Evolutionary conservation across 2,329 filamentous ascomycete genomes (phyloP).

Genomic region (Fusarium secorum): DNA sequence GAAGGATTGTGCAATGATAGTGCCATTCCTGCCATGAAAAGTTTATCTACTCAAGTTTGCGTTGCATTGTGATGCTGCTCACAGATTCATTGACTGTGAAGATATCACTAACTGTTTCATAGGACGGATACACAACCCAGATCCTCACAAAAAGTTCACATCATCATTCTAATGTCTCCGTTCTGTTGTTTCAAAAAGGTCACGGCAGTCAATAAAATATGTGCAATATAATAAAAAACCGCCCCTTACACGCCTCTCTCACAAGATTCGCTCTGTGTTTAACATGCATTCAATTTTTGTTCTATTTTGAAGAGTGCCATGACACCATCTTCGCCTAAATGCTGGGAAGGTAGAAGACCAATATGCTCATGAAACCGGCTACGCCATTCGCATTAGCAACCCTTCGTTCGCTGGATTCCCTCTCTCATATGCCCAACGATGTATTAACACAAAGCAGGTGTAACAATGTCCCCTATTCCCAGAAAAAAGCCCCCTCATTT

Average conservation of each 20-base stretch:
- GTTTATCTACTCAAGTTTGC: background rate
- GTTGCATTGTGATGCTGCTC: background rate
- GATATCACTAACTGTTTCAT: conserved; percentile 1
- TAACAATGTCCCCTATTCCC: conserved; percentile 37
- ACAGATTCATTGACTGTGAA: background rate
- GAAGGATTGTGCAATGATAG: background rate
- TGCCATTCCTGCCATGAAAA: background rate
- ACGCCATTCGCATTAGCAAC: conserved; percentile 50
- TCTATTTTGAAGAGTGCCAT: conserved; percentile 31
- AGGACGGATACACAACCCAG: conserved; percentile 26
- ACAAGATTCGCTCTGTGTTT: background rate
- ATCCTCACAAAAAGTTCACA: conserved; percentile 27
- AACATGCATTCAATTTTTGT: conserved; percentile 31
- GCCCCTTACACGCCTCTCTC: background rate
- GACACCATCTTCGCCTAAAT: conserved; percentile 30
- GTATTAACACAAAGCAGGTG: conserved; percentile 47
- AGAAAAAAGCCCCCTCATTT: conserved; percentile 30
- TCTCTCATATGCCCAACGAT: conserved; percentile 42
- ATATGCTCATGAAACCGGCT: conserved; percentile 49
- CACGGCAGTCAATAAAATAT: conserved; percentile 3
- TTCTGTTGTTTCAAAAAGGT: background rate
- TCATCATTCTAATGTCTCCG: conserved; percentile 15
- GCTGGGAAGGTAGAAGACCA: conserved; percentile 42
- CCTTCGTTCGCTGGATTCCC: conserved; percentile 42
- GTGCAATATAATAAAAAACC: conserved; percentile 11